Evolutionary conservation across 441 rosid species (phyloP).

Genomic region (Dalechampia spathulata): DNA sequence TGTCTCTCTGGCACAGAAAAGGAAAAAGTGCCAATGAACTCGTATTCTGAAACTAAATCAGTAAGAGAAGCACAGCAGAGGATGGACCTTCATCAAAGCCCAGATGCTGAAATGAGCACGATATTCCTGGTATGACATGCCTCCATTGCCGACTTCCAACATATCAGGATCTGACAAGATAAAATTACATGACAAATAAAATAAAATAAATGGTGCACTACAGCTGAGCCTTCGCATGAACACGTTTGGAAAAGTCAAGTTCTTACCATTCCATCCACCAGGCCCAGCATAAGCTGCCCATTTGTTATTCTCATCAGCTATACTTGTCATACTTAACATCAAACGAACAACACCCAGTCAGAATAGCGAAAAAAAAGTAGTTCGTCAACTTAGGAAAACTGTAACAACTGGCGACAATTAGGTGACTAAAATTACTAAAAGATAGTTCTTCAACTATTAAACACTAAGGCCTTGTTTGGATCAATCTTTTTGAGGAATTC

Average conservation of each 20-base stretch:
- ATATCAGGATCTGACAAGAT: conserved; percentile 84
- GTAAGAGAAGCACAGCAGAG: conserved; percentile 3
- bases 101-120: conserved; percentile 94
- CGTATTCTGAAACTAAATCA: not conserved
- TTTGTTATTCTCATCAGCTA: conserved; percentile 84
- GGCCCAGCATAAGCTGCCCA: conserved; percentile 99
- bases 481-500: too few species aligned
- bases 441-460: too few species aligned
- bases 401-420: not conserved
- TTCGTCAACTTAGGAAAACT: not conserved
- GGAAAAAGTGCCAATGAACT: not conserved
- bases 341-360: conserved; percentile 14
- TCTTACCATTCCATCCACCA: conserved; percentile 98
- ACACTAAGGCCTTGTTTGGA: too few species aligned
- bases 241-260: not conserved
- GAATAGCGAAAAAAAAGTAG: not conserved
- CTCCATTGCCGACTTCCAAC: conserved; percentile 99
- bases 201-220: not conserved
- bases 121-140: conserved; percentile 85
- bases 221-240: not conserved
- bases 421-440: too few species aligned
- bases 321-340: conserved; percentile 66
- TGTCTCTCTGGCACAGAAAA: not conserved
- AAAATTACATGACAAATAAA: conserved; percentile 13
- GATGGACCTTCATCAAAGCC: conserved; percentile 87